A percentile compares a stretch with the other conserved stretches of the same genome.
These are phyloP conservation scores for Parafenestella ontariensis DNA, from an alignment of 2,329 filamentous ascomycete species.

Conservation along the genomic window DNA sequence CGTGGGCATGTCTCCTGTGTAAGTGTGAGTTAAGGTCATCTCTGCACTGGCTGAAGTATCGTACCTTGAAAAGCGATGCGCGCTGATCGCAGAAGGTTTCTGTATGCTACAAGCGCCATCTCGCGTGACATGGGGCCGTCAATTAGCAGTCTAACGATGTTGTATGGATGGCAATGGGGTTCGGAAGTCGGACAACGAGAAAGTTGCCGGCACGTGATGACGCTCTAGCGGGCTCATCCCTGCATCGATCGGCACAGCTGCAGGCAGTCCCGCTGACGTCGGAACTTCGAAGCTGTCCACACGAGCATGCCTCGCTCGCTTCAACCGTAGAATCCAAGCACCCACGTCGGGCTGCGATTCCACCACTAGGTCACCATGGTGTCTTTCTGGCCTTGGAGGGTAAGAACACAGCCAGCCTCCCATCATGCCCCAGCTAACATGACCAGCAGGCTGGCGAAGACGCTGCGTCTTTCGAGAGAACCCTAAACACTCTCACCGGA, in stretches of 20 bases:
- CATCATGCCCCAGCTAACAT: conserved; percentile 17
- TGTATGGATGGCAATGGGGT: conserved; percentile 6
- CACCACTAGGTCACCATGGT: conserved; percentile 65
- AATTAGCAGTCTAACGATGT: not conserved
- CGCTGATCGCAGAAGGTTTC: conserved; percentile 80
- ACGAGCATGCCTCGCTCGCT: conserved; percentile 37
- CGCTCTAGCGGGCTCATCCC: conserved; percentile 26
- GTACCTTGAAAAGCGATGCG: conserved; percentile 83
- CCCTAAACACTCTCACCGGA: conserved; percentile 77
- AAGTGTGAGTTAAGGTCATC: not conserved
- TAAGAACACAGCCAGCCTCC: conserved; percentile 4
- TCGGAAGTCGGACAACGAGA: conserved; percentile 24
- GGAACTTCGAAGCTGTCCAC: conserved; percentile 21
- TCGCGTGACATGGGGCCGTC: conserved; percentile 29
- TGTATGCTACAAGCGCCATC: conserved; percentile 78
- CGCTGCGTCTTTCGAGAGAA: conserved; percentile 91
- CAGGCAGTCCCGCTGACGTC: conserved; percentile 29
- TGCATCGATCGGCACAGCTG: conserved; percentile 32
- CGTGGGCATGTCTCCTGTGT: conserved; percentile 71
- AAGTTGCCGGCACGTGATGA: conserved; percentile 27
- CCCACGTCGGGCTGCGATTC: conserved; percentile 31
- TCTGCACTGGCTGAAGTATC: not conserved
- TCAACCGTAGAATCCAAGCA: conserved; percentile 28
- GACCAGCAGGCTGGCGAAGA: conserved; percentile 74
- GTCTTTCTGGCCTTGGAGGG: conserved; percentile 76